phyloP scores from a whole-genome alignment of 1,139 yeast genomes.

The Lodderomyces parapsilosis region DNA sequence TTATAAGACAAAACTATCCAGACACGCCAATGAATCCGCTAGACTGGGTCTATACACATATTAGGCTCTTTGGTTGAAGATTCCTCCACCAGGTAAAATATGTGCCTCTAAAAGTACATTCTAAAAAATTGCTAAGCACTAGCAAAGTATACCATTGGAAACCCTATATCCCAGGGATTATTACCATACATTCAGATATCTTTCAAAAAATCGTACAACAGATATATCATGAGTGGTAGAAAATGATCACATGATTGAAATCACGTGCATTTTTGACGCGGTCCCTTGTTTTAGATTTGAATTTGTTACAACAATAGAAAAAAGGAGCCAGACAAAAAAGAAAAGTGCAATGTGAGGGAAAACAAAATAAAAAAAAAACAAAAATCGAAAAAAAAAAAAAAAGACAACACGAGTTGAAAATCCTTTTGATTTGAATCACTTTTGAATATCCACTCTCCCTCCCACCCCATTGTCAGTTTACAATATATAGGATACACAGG shows the following conservation, averaged over 20 bases:
- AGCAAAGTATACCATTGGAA: neutral
- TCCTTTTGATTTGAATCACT: neutral
- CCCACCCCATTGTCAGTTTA: constrained; percentile 2
- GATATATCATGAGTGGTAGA: neutral
- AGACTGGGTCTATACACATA: no score
- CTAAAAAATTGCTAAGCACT: neutral
- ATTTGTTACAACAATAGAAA: neutral
- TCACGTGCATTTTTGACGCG: neutral
- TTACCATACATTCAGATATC: neutral
- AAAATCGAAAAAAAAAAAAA: neutral
- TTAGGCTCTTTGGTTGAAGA: no score
- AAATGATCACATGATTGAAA: neutral
- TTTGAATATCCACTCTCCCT: neutral
- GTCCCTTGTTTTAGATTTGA: neutral
- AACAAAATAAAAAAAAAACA: neutral
- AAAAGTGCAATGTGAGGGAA: neutral
- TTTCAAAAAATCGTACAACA: neutral
- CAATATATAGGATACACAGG: constrained; percentile 1
- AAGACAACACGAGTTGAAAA: constrained; percentile 3
- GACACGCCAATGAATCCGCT: no score
- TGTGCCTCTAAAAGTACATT: neutral
- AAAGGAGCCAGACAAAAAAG: constrained; percentile 1
- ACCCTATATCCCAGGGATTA: neutral
- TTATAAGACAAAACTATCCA: no score
- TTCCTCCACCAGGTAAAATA: no score